Percentiles rank a stretch among this genome's conserved stretches.
These are phyloP conservation scores for Triadica sebifera DNA, from an alignment of 345 rosid species.

Conservation along the genomic window DNA sequence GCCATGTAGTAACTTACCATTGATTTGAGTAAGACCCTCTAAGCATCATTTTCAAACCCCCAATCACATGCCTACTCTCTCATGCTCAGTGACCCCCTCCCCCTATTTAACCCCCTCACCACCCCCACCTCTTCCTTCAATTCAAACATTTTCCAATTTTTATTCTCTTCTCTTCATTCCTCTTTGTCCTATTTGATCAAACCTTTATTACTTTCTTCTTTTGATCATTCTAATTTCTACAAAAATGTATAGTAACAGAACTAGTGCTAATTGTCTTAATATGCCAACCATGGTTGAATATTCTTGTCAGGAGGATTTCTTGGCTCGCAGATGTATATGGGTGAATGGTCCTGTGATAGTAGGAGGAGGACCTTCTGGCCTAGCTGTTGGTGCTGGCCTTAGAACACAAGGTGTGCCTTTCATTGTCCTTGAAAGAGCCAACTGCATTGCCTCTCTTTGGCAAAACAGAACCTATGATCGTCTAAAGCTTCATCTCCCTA, in stretches of 20 bases:
- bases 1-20: slow-evolving; percentile 32
- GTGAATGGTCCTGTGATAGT: slow-evolving; percentile 86
- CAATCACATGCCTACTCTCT: slow-evolving; percentile 31
- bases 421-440: slow-evolving; percentile 66
- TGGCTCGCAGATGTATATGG: slow-evolving; percentile 61
- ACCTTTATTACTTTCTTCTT: too few relatives aligned
- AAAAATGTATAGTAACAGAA: background rate
- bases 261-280: slow-evolving; percentile 26
- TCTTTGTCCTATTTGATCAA: background rate
- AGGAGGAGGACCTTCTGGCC: slow-evolving; percentile 86
- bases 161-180: slow-evolving; percentile 23
- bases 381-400: slow-evolving; percentile 68
- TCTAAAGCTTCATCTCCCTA: slow-evolving; percentile 86
- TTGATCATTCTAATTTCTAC: too few relatives aligned
- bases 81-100: slow-evolving; percentile 37
- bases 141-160: slow-evolving; percentile 16
- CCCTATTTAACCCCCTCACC: background rate
- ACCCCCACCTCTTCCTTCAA: background rate
- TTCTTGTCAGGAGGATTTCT: slow-evolving; percentile 22
- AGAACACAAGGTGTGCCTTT: slow-evolving; percentile 69
- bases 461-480: slow-evolving; percentile 76
- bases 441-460: slow-evolving; percentile 88
- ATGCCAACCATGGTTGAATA: slow-evolving; percentile 44
- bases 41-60: slow-evolving; percentile 28
- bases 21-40: slow-evolving; percentile 24